Percentiles rank a stretch among this genome's conserved stretches.
phyloP scores from a whole-genome alignment of 805 yeast genomes.

The Hanseniaspora vineae region DNA sequence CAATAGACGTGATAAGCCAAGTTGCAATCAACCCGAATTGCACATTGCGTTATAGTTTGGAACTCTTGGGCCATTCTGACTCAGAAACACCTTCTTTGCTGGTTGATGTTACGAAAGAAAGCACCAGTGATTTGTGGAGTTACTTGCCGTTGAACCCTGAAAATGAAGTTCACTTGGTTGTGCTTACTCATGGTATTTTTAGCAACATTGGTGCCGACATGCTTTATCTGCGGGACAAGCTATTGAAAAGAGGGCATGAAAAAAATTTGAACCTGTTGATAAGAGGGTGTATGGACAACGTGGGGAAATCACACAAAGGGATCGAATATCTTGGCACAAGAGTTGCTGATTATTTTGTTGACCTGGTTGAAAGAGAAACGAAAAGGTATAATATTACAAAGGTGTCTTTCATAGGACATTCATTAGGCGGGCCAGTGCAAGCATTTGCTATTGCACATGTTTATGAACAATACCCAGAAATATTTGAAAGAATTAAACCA shows the following conservation, averaged over 20 bases:
- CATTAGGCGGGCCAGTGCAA: slow-evolving; percentile 87
- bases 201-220: slow-evolving; percentile 85
- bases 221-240: slow-evolving; percentile 71
- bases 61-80: not conserved
- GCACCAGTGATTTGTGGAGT: slow-evolving; percentile 67
- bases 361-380: slow-evolving; percentile 34
- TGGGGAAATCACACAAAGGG: slow-evolving; percentile 82
- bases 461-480: slow-evolving; percentile 43
- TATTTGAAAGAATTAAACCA: slow-evolving; percentile 56
- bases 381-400: slow-evolving; percentile 16
- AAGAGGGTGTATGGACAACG: slow-evolving; percentile 73
- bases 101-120: slow-evolving; percentile 26
- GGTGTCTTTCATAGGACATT: slow-evolving; percentile 88
- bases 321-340: slow-evolving; percentile 72
- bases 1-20: slow-evolving; percentile 70
- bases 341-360: slow-evolving; percentile 54
- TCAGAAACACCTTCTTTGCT: slow-evolving; percentile 6
- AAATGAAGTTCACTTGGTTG: slow-evolving; percentile 66
- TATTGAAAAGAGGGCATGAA: slow-evolving; percentile 37
- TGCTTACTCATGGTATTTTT: slow-evolving; percentile 85
- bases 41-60: no score
- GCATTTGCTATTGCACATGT: slow-evolving; percentile 82
- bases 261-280: slow-evolving; percentile 58
- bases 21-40: no score
- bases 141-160: slow-evolving; percentile 38